Base-by-base conservation (phyloP, 2,329 filamentous ascomycete genomes). In the Colletotrichum sp. region DNA sequence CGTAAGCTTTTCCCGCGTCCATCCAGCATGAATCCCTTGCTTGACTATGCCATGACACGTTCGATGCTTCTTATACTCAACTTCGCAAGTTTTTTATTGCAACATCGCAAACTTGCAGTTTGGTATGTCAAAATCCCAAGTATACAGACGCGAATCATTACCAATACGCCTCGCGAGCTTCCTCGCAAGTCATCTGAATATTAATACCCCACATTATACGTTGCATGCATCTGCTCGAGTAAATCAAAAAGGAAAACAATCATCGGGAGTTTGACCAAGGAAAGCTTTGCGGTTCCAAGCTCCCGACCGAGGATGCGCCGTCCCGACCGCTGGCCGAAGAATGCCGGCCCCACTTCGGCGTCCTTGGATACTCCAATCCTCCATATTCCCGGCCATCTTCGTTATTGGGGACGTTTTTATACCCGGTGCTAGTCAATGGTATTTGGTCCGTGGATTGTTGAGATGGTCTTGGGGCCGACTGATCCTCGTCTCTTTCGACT, bases 401-500 rank as follows among this genome's bases (percentile, higher is more conserved):
- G 6, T 13, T 51, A 1, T 21, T 21, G n/a, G 43, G n/a, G 6
- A 51, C 11, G 4, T 51, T 21, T 51, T 51, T 51, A 0, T 51
- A 51, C 2, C 43, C 43, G 1, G 12, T 51, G 0, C 4, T 8
- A 3, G 43, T 13, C 43, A 51, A 51, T 3, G 12, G 43, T 51
- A 51, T 51, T 9, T 1, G 0, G 0, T 51, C 43, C n/a, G 43
- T 51, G 6, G 43, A 51, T 8, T 13, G 2, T 2, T 47, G 43
- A 47, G 43, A 47, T 4, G n/a, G n/a, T 18, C 36, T 5, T 43
- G 8, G 36, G 9, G 9, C 31, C 31, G 31, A 31, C 36, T 38
- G 1, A 38, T n/a, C 38, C 0, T n/a, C 0, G 38, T 5, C 38
- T n/a, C 5, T 43, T 43, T 3, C 0, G 1, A 64, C 58, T 6